A percentile compares a stretch with the other conserved stretches of the same genome.
Conservation (phyloP, 2,329 filamentous ascomycete genomes). For the Curvularia lunata region DNA sequence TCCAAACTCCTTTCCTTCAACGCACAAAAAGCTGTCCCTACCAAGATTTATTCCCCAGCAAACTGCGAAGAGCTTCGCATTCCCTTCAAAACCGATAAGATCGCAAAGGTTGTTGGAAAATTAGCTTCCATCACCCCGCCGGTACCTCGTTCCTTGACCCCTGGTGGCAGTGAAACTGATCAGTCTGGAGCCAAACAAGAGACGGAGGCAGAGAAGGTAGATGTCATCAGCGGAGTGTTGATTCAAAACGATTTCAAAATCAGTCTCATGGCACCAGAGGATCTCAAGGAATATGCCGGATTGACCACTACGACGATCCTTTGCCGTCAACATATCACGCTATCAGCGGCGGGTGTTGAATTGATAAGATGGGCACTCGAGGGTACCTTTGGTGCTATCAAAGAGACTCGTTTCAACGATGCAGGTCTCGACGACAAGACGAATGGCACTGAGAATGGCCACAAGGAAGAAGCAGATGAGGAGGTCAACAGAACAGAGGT, state of each 20-base stretch:
- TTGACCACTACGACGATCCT: slow-evolving; percentile 92
- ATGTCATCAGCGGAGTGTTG: slow-evolving; percentile 84
- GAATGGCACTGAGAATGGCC: slow-evolving; percentile 46
- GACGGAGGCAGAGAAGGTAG: slow-evolving; percentile 39
- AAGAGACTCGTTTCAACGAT: slow-evolving; percentile 45
- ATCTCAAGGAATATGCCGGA: slow-evolving; percentile 95
- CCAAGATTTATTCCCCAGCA: slow-evolving; percentile 90
- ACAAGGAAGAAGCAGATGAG: slow-evolving; percentile 67
- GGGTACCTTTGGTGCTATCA: slow-evolving; percentile 86
- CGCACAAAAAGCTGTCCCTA: slow-evolving; percentile 76
- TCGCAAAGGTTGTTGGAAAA: slow-evolving; percentile 94
- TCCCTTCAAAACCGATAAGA: slow-evolving; percentile 93
- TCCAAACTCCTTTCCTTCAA: slow-evolving; percentile 95
- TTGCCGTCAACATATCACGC: slow-evolving; percentile 87
- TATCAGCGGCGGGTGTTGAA: slow-evolving; percentile 87
- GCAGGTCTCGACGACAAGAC: slow-evolving; percentile 44
- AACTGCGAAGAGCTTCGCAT: slow-evolving; percentile 96
- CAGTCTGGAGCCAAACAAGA: slow-evolving; percentile 25
- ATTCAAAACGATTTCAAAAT: slow-evolving; percentile 99
- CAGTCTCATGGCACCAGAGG: slow-evolving; percentile 94
- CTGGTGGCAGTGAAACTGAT: slow-evolving; percentile 28
- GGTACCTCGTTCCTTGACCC: slow-evolving; percentile 45
- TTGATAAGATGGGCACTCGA: slow-evolving; percentile 93
- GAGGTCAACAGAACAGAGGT: slow-evolving; percentile 63
- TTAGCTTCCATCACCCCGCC: slow-evolving; percentile 82